These are phyloP conservation scores for Globisporangium cystogenes DNA, from an alignment of 352 stramenopile species.

Conservation along the genomic window DNA sequence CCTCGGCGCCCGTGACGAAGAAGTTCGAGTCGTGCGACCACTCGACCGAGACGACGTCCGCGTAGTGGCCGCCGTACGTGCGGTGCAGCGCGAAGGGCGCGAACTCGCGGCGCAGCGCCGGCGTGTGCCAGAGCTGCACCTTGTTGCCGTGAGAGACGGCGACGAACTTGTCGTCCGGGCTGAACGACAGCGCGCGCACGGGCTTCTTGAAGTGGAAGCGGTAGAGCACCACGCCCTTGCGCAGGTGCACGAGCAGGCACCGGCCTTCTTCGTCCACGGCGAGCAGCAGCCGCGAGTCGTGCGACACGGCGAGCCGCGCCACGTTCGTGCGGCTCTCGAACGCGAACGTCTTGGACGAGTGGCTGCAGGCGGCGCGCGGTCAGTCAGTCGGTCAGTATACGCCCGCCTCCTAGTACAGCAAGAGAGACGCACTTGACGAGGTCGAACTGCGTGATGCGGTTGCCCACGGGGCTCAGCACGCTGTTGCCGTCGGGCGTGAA, in stretches of 20 bases:
- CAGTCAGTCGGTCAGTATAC: not conserved
- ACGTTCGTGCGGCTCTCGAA: constrained; percentile 93
- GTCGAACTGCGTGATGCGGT: constrained; percentile 93
- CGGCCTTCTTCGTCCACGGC: constrained; percentile 89
- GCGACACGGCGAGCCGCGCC: constrained; percentile 76
- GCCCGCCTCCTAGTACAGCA: not conserved
- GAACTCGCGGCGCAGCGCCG: constrained; percentile 84
- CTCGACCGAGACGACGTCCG: constrained; percentile 79
- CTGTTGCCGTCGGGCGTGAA: constrained; percentile 92
- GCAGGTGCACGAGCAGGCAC: constrained; percentile 88
- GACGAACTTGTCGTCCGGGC: constrained; percentile 85
- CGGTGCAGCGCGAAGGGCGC: constrained; percentile 87
- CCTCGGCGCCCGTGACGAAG: constrained; percentile 86
- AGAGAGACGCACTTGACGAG: constrained; percentile 81
- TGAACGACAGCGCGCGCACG: constrained; percentile 85
- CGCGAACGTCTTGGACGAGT: constrained; percentile 85
- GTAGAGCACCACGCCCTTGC: constrained; percentile 87
- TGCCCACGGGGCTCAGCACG: constrained; percentile 90
- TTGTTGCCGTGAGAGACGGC: constrained; percentile 88
- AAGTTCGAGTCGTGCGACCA: constrained; percentile 89
- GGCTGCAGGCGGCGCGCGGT: constrained; percentile 24
- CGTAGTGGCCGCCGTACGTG: constrained; percentile 87
- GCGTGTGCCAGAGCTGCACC: constrained; percentile 90
- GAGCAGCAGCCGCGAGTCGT: constrained; percentile 86
- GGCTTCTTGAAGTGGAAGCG: constrained; percentile 93